Conservation (phyloP, 805 yeast genomes). For the Isabelozyma rhagii region DNA sequence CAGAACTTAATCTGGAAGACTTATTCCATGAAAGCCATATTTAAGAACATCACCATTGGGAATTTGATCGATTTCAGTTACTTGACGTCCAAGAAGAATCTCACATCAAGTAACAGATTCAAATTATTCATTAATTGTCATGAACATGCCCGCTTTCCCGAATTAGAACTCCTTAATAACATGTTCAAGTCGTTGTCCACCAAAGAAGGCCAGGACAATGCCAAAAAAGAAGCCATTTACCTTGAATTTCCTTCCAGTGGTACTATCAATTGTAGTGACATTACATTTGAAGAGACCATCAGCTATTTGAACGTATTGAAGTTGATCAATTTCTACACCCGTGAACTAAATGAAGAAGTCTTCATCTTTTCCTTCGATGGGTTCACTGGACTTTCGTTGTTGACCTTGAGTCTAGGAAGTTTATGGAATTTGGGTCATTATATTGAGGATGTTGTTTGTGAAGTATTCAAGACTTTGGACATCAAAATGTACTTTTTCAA, state of each 20-base stretch:
- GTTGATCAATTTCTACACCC: constrained; percentile 18
- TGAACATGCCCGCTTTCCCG: constrained; percentile 54
- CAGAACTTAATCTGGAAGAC: constrained; percentile 33
- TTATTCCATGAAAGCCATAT: constrained; percentile 26
- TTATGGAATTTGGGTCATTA: constrained; percentile 5
- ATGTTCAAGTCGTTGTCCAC: constrained; percentile 3
- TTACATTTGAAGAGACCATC: constrained; percentile 22
- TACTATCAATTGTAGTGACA: constrained; percentile 12
- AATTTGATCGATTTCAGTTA: constrained; percentile 27
- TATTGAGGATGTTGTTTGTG: constrained; percentile 23
- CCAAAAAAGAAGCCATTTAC: constrained; percentile 7
- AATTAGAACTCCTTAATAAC: constrained; percentile 26
- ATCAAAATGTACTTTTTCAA: constrained; percentile 28
- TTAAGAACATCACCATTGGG: constrained; percentile 27
- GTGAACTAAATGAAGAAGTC: constrained; percentile 15
- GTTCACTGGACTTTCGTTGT: constrained; percentile 31
- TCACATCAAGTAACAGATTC: constrained; percentile 32
- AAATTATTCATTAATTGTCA: constrained; percentile 54
- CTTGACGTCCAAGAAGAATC: constrained; percentile 3
- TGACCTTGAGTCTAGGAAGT: constrained; percentile 14
- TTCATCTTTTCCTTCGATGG: constrained; percentile 37
- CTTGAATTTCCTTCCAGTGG: constrained; percentile 35
- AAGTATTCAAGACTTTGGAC: constrained; percentile 9
- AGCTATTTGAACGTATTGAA: constrained; percentile 28
- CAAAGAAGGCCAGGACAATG: not conserved